A percentile compares a stretch with the other conserved stretches of the same genome.
phyloP scores from a whole-genome alignment of 1,139 yeast genomes.

The Citeromyces siamensis region DNA sequence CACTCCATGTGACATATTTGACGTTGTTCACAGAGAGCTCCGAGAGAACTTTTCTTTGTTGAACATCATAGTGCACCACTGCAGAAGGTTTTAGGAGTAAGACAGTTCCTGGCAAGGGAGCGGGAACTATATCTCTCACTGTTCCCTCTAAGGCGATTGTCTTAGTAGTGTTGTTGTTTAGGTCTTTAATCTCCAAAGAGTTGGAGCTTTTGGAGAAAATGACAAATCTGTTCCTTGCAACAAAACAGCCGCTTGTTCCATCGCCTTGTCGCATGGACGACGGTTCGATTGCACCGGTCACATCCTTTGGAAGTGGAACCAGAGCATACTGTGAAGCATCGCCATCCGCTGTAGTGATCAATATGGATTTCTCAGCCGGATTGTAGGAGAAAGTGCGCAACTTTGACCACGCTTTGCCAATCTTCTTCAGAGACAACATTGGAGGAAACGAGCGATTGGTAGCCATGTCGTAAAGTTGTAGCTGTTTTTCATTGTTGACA shows the following conservation, averaged over 20 bases:
- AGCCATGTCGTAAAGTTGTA: slow-evolving; percentile 65
- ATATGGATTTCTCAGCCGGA: slow-evolving; percentile 80
- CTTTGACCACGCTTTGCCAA: slow-evolving; percentile 80
- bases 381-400: slow-evolving; percentile 81
- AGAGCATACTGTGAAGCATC: slow-evolving; percentile 57
- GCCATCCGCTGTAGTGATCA: slow-evolving; percentile 71
- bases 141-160: slow-evolving; percentile 63
- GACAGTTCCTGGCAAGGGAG: slow-evolving; percentile 72
- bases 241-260: slow-evolving; percentile 79
- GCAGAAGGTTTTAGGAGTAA: slow-evolving; percentile 60
- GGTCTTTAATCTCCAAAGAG: slow-evolving; percentile 70
- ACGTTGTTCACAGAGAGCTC: slow-evolving; percentile 67
- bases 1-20: slow-evolving; percentile 84
- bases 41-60: slow-evolving; percentile 71
- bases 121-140: slow-evolving; percentile 61
- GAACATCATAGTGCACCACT: slow-evolving; percentile 83
- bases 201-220: slow-evolving; percentile 57
- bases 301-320: slow-evolving; percentile 72
- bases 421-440: slow-evolving; percentile 68
- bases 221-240: slow-evolving; percentile 90
- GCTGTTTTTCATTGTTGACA: slow-evolving; percentile 77
- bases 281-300: slow-evolving; percentile 89
- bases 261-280: slow-evolving; percentile 66
- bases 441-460: slow-evolving; percentile 53
- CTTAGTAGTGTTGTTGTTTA: slow-evolving; percentile 73